Evolutionary conservation across 1,139 yeast genomes (phyloP), one percentile per base, ranked within the genome.

Genomic region (Entelexis paramagnoliae): DNA sequence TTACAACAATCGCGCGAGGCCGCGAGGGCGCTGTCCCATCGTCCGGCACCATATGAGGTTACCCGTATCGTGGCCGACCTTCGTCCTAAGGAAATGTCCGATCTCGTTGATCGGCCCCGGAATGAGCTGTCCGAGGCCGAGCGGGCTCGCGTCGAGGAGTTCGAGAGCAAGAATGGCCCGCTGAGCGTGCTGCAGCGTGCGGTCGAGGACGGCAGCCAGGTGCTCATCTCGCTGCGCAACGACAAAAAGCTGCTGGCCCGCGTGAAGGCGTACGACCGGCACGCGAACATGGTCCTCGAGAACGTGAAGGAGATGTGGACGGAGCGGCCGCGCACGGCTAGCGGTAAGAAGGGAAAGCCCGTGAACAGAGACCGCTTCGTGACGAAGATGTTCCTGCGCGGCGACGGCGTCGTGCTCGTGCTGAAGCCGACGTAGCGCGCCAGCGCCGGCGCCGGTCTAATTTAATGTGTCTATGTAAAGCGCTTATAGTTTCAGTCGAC

Each of bases 211-310:
- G 81, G 79, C 54, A 75, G 83, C 2, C 88, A 89, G 28, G 86
- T 93, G 4, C 78, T 91, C 53, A 85, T 91, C 60, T 86, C 96
- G 28, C 79, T 95, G 58, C 77, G 99, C 63, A 91, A 91, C 66
- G 89, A 89, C 67, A 96, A 88, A 64, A 91, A 91, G 67, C 74
- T 91, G 45, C 76, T 91, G 29, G 96, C 91, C 1, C 79, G 85
- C 59, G 93, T 91, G 48, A 84, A 85, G 64, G 97, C 97, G 0
- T 93, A 88, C 66, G 99, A 91, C 66, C 80, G 96, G 63, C 99
- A 91, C 67, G 83, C 96, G 57, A 91, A 91, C 66, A 79, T 91
- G 83, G 82, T 91, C 9, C 71, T 91, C 59, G 96, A 87, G 63
- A 87, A 88, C 62, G 97, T 91, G 41, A 87, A 85, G 65, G 98